Evolutionary conservation across 2,329 filamentous ascomycete genomes (phyloP).

Genomic region (Ceratocystis harringtonii): DNA sequence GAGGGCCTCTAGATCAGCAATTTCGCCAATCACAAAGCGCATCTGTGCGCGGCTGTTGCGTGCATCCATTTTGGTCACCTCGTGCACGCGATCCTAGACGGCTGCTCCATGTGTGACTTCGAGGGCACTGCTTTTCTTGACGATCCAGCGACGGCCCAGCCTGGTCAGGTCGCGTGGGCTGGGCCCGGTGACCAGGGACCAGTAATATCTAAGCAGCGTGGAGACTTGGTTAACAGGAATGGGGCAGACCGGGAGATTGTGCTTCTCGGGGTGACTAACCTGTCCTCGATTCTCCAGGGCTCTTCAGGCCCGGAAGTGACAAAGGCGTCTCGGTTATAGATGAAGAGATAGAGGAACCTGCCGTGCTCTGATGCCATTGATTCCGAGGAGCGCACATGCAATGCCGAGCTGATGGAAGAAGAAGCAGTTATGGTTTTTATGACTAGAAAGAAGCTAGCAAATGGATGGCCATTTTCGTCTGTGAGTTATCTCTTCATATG

Average conservation of each 20-base stretch:
- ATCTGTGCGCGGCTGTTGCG: neutral
- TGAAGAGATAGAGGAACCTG: conserved; percentile 6
- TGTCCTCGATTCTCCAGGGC: neutral
- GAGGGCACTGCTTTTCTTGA: neutral
- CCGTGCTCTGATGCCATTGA: neutral
- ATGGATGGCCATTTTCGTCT: neutral
- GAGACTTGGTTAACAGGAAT: neutral
- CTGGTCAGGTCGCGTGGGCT: neutral
- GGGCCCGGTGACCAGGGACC: conserved; percentile 1
- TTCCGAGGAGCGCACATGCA: neutral
- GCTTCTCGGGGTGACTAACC: neutral
- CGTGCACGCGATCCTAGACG: neutral
- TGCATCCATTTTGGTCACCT: conserved; percentile 10
- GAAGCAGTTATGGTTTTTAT: neutral
- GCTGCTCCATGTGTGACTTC: neutral
- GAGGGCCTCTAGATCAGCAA: neutral
- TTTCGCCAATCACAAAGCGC: conserved; percentile 3
- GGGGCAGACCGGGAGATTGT: no score
- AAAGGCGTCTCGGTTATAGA: conserved; percentile 3
- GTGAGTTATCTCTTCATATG: neutral
- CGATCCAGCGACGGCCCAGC: conserved; percentile 6
- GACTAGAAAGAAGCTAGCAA: neutral
- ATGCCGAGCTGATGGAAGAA: neutral
- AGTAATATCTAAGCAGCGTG: neutral
- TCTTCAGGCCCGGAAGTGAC: neutral